Evolutionary conservation across 2,329 filamentous ascomycete species (phyloP).

Genomic region (Xylariomycetidae sp.): DNA sequence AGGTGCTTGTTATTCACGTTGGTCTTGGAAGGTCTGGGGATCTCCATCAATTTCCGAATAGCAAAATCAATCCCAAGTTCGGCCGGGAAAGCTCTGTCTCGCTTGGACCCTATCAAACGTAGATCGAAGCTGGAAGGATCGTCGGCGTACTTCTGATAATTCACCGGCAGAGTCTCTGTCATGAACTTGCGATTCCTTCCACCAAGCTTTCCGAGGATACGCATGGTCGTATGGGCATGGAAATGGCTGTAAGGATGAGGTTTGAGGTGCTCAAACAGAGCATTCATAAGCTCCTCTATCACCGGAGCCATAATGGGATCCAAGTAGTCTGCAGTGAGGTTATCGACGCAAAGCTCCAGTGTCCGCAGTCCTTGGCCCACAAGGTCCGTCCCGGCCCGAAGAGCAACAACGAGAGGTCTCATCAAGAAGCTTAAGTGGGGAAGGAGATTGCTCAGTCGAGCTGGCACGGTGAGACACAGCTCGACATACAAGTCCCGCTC

Average conservation of each 20-base stretch:
- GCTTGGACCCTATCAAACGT: constrained; percentile 80
- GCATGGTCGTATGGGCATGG: constrained; percentile 94
- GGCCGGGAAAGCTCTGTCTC: constrained; percentile 80
- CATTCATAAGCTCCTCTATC: constrained; percentile 97
- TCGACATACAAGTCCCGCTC: constrained; percentile 97
- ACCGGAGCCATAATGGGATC: constrained; percentile 99
- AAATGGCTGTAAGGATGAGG: constrained; percentile 96
- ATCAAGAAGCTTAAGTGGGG: constrained; percentile 96
- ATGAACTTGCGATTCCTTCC: constrained; percentile 94
- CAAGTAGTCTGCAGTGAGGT: constrained; percentile 93
- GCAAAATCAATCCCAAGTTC: constrained; percentile 84
- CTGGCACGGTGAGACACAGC: constrained; percentile 90
- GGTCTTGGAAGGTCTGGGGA: constrained; percentile 55
- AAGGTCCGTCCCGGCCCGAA: constrained; percentile 85
- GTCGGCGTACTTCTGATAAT: constrained; percentile 80
- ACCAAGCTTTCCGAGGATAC: constrained; percentile 92
- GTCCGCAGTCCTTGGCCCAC: constrained; percentile 92
- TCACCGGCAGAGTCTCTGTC: constrained; percentile 78
- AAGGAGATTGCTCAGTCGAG: constrained; percentile 85
- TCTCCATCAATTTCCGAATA: constrained; percentile 79
- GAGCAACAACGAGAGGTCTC: constrained; percentile 91
- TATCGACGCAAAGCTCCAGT: constrained; percentile 94
- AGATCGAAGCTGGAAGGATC: constrained; percentile 84
- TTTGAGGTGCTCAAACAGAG: constrained; percentile 89
- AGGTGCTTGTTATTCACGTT: constrained; percentile 48